Base-by-base conservation (phyloP, 352 stramenopile species). In the Phytopythium cucurbitacearum region DNA sequence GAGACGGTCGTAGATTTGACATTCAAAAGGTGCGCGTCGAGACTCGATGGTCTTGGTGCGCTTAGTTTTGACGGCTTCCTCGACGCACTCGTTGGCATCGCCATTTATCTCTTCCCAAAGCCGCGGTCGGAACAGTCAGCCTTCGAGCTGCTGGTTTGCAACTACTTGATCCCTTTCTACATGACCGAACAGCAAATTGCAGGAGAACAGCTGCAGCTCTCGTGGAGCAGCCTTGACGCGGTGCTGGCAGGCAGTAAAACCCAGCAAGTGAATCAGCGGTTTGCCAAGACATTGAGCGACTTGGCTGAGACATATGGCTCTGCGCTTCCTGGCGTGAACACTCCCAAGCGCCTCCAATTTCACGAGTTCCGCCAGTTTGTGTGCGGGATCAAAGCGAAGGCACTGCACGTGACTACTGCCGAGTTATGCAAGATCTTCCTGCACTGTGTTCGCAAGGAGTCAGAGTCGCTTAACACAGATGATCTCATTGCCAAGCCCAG, bases 371-470 rank as follows among this genome's bases (percentile, higher is more conserved):
- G 48, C 15, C 65, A 61, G 13, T 69, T 91, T 48, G 40, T 89
- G 0, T 65, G 62, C 51, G 76, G 82, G 42, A 52, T 85, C 13
- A 75, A 77, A 39, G 72, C 74, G 4, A 73, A 59, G 32, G 69
- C 63, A 0, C 44, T 85, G 3, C 62, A 65, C 0, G 47, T 89
- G 10, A 77, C 59, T 5, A 58, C 56, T 1, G 70, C 53, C 15
- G 71, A 89, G 40, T 51, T 88, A 0, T 74, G 73, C 39, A 71
- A 77, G n/a, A 54, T 82, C 5, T 91, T 89, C 54, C 65, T 87
- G 37, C 67, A 67, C 11, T 81, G 63, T 40, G 81, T 66, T 47
- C 62, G 67, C 7, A 53, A 66, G 21, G 68, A 85, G 7, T 46
- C 73, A 32, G 36, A 4, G 0, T 1, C 54, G 0, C 21, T 28